A percentile compares a stretch with the other conserved stretches of the same genome.
These are phyloP conservation scores for Ocimum tenuiflorum DNA, from an alignment of 257 asterid species.

Conservation along the genomic window DNA sequence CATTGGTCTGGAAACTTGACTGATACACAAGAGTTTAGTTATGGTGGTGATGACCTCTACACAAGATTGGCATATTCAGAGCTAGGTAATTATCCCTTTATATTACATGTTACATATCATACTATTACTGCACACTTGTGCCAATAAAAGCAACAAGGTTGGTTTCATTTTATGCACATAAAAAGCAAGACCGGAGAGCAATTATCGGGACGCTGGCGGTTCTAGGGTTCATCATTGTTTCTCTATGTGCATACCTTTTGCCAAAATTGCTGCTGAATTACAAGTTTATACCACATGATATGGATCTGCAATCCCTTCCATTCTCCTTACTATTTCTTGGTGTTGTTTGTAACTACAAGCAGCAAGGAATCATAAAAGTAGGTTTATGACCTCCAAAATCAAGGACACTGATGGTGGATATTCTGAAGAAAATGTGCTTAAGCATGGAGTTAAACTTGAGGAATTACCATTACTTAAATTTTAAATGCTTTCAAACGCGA, in stretches of 20 bases:
- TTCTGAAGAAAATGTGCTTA: not conserved
- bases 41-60: constrained; percentile 15
- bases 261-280: not conserved
- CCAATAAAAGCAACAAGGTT: no score
- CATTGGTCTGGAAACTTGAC: constrained; percentile 14
- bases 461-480: constrained; percentile 18
- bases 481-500: constrained; percentile 19
- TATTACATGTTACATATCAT: no score
- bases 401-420: not conserved
- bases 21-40: constrained; percentile 16
- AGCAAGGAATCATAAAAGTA: not conserved
- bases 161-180: constrained; percentile 2
- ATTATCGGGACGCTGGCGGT: not conserved
- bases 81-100: constrained; percentile 8
- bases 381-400: not conserved
- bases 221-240: not conserved
- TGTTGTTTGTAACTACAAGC: no score
- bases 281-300: no score
- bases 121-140: no score
- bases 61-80: constrained; percentile 22
- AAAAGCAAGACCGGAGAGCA: not conserved
- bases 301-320: no score
- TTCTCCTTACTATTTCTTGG: no score
- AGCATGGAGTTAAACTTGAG: constrained; percentile 17
- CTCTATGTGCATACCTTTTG: not conserved